Evolutionary conservation across 306 rosid genomes (phyloP).

Genomic region (Ammopiptanthus mongolicus): DNA sequence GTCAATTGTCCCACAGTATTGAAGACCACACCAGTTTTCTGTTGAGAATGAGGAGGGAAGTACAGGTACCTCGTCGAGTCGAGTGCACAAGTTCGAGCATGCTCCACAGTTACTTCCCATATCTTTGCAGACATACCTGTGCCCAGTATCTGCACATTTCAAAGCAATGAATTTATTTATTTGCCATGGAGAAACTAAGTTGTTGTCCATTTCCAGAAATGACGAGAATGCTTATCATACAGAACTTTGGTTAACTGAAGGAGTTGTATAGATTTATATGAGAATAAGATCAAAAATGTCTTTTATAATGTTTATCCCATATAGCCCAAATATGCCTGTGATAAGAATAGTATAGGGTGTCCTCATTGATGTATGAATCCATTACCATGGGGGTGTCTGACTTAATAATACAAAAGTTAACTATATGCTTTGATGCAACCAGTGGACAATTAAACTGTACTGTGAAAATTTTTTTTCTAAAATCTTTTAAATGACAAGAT

Average conservation of each 20-base stretch:
- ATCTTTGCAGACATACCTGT: conserved; percentile 98
- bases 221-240: not conserved
- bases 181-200: conserved; percentile 13
- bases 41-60: conserved; percentile 45
- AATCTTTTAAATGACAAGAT: conserved; percentile 8
- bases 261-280: not conserved
- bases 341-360: not conserved
- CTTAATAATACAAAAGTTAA: conserved; percentile 15
- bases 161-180: conserved; percentile 21
- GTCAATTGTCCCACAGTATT: conserved; percentile 79
- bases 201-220: conserved; percentile 3
- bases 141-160: conserved; percentile 71
- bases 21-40: conserved; percentile 72
- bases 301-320: not conserved
- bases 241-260: not conserved
- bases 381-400: not conserved
- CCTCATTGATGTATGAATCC: not conserved
- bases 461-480: not conserved
- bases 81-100: conserved; percentile 78
- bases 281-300: not conserved
- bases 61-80: conserved; percentile 47
- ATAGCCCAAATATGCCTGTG: not conserved
- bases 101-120: conserved; percentile 97
- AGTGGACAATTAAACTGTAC: not conserved
- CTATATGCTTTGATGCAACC: not conserved